Evolutionary conservation across 1,139 yeast genomes (phyloP), one percentile per base, ranked within the genome.

Genomic region (Pichia sp.): DNA sequence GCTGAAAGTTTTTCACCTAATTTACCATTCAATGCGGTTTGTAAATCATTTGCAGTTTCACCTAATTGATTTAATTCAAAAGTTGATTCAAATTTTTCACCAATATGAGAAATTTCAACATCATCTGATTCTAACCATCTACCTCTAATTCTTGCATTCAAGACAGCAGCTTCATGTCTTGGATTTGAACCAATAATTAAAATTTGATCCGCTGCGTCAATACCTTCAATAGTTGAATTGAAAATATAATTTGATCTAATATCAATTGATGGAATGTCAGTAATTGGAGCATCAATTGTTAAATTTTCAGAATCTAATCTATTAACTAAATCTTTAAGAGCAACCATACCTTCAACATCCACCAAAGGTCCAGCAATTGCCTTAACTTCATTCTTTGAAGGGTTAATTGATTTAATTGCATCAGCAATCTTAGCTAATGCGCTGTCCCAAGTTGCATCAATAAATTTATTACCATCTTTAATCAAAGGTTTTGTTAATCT

Each of bases 121-220:
- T 54, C 60, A 62, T 80, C 74, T 49, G 84, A 79, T 61, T 85
- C 75, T 66, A 88, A 76, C 95, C 95, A 88, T 56, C 80, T 83
- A 69, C 84, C 85, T 75, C 96, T 82, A 60, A 88, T 84, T 72
- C 96, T 81, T 45, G 95, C 81, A 68, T 88, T 88, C 63, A 88
- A 77, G 18, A 87, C 95, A 45, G 96, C 90, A 55, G 96, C 96
- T 73, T 88, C 96, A 65, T 81, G 90, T 68, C 96, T 81, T 61
- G 96, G 95, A 74, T 88, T 88, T 50, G 95, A 83, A 57, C 96
- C 96, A 54, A 87, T 78, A 61, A 87, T 75, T 63, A 87, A 75
- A 58, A 87, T 84, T 63, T 81, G 87, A 67, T 87, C 95, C 50
- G 95, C 91, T 53, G 82, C 84, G 70, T 87, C 95, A 60, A 88